Evolutionary conservation across 345 rosid species (phyloP).

Genomic region (Bretschneidera sinensis): DNA sequence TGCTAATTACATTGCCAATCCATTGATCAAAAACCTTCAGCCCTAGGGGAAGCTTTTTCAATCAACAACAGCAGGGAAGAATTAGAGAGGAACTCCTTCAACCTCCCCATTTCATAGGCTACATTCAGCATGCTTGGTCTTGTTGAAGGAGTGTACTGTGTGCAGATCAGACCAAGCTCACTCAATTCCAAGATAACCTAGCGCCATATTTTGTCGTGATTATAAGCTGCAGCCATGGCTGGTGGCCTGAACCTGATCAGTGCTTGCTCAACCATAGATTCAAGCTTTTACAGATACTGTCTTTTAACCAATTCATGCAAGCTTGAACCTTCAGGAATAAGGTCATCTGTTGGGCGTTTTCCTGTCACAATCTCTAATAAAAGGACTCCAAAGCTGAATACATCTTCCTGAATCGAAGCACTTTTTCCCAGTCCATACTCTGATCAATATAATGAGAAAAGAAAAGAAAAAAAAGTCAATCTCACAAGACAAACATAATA

Average conservation of each 20-base stretch:
- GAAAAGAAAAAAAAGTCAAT: not conserved
- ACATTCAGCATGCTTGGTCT: slow-evolving; percentile 88
- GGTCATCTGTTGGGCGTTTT: slow-evolving; percentile 63
- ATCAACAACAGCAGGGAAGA: slow-evolving; percentile 28
- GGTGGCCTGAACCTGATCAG: slow-evolving; percentile 34
- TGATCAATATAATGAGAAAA: slow-evolving; percentile 19
- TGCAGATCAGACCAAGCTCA: slow-evolving; percentile 81
- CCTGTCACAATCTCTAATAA: slow-evolving; percentile 70
- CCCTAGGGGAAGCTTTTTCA: slow-evolving; percentile 25
- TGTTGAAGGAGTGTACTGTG: slow-evolving; percentile 62
- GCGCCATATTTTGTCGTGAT: slow-evolving; percentile 34
- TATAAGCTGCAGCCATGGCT: slow-evolving; percentile 20
- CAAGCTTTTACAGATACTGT: slow-evolving; percentile 59
- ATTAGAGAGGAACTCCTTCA: slow-evolving; percentile 58
- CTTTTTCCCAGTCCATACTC: slow-evolving; percentile 85
- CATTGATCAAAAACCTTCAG: slow-evolving; percentile 12
- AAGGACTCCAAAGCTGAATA: slow-evolving; percentile 80
- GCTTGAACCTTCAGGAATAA: slow-evolving; percentile 54
- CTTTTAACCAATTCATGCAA: slow-evolving; percentile 76
- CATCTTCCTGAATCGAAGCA: slow-evolving; percentile 82
- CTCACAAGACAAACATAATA: not conserved
- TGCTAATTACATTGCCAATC: too few relatives aligned
- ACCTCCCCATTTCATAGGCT: slow-evolving; percentile 61
- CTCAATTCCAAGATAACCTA: slow-evolving; percentile 68
- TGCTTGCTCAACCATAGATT: slow-evolving; percentile 56